Evolutionary conservation across 495 filamentous ascomycete genomes (phyloP), one percentile per base, ranked within the genome.

Genomic region (Xylaria longipes): DNA sequence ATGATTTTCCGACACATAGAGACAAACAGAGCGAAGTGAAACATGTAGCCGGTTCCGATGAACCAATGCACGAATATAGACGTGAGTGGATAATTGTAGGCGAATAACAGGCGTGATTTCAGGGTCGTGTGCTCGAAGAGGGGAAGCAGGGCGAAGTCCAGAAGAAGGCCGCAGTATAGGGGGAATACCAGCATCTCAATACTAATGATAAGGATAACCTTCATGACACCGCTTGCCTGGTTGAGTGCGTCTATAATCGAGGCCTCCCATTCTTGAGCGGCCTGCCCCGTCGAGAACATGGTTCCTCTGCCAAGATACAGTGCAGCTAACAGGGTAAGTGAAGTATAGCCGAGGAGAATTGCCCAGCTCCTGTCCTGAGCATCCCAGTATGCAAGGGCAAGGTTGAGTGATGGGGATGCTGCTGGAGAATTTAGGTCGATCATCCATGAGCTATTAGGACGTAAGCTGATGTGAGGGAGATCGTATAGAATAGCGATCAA

Each of bases 151-250:
- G 97, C 97, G 46, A 94, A 71, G 79, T 99, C 96, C 35, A 98
- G 89, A 6, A 99, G 86, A 58, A 97, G 82, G 29, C 96, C 96
- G 76, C 97, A 99, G 78, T 98, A 98, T 9, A 99, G 83, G 0
- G 96, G 96, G 77, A 99, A 99, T 22, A 93, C 88, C 48, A 99
- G 92, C 96, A 99, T 99, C 83, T 99, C 96, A 78, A 98, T 98
- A 69, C 94, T 94, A 71, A 99, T 99, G 73, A 99, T 99, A 31
- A 98, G 85, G 50, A 99, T 96, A 20, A 99, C 96, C 79, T 99
- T 99, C 87, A 97, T 89, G 15, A 99, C 94, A 4, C 96, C 96
- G 50, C 96, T 96, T 46, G 96, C 96, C 82, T 99, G 96, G 50
- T 93, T 88, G 27, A 99, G 86, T 0, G 90, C 82, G 71, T 98